A percentile compares a stretch with the other conserved stretches of the same genome.
These are phyloP conservation scores for Verbena officinalis DNA, from an alignment of 257 asterid genomes.

Conservation along the genomic window DNA sequence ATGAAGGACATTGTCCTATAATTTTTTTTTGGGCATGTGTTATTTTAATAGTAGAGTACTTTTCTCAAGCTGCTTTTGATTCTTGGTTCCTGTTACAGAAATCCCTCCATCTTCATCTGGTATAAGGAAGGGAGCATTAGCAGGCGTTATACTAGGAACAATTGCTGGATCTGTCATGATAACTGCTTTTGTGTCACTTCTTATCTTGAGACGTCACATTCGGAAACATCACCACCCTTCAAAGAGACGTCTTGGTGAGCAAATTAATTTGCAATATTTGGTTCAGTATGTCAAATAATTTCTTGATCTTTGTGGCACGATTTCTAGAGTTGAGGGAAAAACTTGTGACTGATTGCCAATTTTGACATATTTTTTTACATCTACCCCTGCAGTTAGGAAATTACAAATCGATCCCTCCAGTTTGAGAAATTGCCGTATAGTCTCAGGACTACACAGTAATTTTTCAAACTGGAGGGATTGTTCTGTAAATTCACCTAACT, in stretches of 20 bases:
- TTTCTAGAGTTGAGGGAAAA: too few relatives aligned
- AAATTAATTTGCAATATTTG: constrained; percentile 14
- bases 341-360: too few relatives aligned
- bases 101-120: constrained; percentile 47
- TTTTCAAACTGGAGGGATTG: too few relatives aligned
- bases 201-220: constrained; percentile 57
- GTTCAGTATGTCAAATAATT: not conserved
- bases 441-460: too few relatives aligned
- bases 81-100: constrained; percentile 49
- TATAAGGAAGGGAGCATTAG: constrained; percentile 85
- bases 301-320: too few relatives aligned
- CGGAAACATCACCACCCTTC: constrained; percentile 50
- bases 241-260: constrained; percentile 71
- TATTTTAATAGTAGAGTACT: not conserved
- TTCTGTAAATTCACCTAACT: too few relatives aligned
- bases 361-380: too few relatives aligned
- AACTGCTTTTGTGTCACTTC: constrained; percentile 62
- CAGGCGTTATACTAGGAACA: constrained; percentile 75
- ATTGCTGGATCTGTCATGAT: constrained; percentile 73
- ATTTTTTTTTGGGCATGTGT: too few relatives aligned
- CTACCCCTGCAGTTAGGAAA: too few relatives aligned
- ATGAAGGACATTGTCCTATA: too few relatives aligned
- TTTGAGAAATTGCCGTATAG: too few relatives aligned
- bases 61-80: constrained; percentile 23
- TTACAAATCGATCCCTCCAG: too few relatives aligned